phyloP scores from a whole-genome alignment of 2,329 filamentous ascomycete genomes.

The Nigrospora osmanthi region DNA sequence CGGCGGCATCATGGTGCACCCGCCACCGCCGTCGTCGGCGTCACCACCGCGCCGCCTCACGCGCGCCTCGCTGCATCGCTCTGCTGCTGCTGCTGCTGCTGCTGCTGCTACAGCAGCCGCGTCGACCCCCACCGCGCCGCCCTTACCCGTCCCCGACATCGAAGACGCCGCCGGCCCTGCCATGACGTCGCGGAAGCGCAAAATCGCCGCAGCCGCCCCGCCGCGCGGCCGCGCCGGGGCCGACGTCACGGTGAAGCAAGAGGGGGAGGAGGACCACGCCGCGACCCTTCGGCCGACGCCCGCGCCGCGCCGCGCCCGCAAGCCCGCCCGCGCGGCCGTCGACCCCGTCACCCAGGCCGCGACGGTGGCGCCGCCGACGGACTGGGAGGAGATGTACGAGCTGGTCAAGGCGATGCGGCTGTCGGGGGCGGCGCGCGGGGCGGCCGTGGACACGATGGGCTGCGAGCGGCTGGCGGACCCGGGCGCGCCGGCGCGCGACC shows the following conservation, averaged over 20 bases:
- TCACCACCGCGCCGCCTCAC: conserved; percentile 21
- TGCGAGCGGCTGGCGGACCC: conserved; percentile 68
- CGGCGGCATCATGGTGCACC: conserved; percentile 11
- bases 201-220: conserved; percentile 9
- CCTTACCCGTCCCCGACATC: conserved; percentile 13
- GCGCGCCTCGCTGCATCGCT: conserved; percentile 14
- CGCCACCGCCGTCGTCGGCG: conserved; percentile 14
- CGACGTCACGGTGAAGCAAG: conserved; percentile 9
- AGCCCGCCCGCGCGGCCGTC: conserved; percentile 15
- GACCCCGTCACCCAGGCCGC: conserved; percentile 11
- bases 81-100: too few species aligned
- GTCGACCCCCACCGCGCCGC: too few species aligned
- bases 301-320: conserved; percentile 12
- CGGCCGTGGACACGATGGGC: conserved; percentile 96
- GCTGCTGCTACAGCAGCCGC: too few species aligned
- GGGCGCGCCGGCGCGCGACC: conserved; percentile 41
- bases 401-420: conserved; percentile 70
- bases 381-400: conserved; percentile 71
- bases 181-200: conserved; percentile 14
- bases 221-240: conserved; percentile 4
- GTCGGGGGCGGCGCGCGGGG: conserved; percentile 53
- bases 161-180: conserved; percentile 17
- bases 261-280: conserved; percentile 4
- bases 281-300: neutral
- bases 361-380: conserved; percentile 14